Percentiles rank a stretch among this genome's conserved stretches.
Conservation (phyloP, 2,329 filamentous ascomycete genomes). For the Stagonosporopsis cucurbitacearum region DNA sequence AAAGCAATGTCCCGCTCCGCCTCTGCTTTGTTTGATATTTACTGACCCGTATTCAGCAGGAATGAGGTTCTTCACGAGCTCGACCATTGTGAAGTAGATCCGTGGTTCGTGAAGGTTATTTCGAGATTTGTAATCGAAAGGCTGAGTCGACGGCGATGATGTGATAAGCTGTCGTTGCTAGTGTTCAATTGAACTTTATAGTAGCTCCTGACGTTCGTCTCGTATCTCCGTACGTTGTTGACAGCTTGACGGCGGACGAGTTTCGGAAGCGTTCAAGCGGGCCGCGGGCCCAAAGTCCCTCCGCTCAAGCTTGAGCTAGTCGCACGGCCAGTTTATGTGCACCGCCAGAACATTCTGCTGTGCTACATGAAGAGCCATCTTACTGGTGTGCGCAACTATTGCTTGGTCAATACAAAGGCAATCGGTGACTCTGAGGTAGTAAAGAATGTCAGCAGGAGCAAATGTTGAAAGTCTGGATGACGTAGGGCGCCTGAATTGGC, state of each 20-base stretch:
- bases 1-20: not conserved
- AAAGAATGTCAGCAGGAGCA: not conserved
- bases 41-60: conserved; percentile 19
- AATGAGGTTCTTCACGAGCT: conserved; percentile 19
- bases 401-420: not conserved
- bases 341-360: not conserved
- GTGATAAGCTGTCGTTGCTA: not conserved
- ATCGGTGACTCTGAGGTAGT: not conserved
- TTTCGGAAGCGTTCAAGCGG: conserved; percentile 10
- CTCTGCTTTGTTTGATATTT: too few species aligned
- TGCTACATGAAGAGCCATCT: not conserved
- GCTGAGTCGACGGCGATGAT: not conserved
- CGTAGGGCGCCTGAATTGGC: not conserved
- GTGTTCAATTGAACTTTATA: conserved; percentile 1
- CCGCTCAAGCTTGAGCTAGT: conserved; percentile 6
- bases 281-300: conserved; percentile 6
- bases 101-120: not conserved
- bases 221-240: conserved; percentile 8
- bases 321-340: conserved; percentile 8
- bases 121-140: not conserved
- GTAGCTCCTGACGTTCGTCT: conserved; percentile 6
- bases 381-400: not conserved
- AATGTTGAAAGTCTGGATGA: not conserved
- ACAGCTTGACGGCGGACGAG: conserved; percentile 13
- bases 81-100: conserved; percentile 9